Conservation (phyloP, 495 filamentous ascomycete genomes). For the Podospora australis region DNA sequence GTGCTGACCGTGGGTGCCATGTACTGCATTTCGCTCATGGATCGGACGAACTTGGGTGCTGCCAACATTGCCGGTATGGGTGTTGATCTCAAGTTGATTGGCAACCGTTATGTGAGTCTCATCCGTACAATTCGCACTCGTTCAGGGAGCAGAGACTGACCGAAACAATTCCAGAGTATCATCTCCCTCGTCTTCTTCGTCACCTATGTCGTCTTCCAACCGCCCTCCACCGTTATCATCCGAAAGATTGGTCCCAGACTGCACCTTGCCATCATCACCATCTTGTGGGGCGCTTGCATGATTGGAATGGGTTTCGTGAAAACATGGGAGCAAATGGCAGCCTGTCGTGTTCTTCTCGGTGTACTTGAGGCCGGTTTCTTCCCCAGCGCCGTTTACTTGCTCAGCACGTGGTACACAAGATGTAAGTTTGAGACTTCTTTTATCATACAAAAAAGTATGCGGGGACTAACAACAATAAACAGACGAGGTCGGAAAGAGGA, state of each 20-base stretch:
- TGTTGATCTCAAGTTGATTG: slow-evolving; percentile 43
- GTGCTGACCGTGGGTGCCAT: slow-evolving; percentile 58
- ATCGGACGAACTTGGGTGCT: slow-evolving; percentile 59
- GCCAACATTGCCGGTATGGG: slow-evolving; percentile 59
- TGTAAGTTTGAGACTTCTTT: slow-evolving; percentile 26
- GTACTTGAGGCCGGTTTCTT: slow-evolving; percentile 63
- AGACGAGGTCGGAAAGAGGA: slow-evolving; percentile 59
- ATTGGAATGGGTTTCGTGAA: slow-evolving; percentile 58
- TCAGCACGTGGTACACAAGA: slow-evolving; percentile 59
- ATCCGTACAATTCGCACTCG: neutral
- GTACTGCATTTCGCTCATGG: slow-evolving; percentile 62
- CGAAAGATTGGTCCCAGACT: slow-evolving; percentile 55
- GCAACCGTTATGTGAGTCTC: slow-evolving; percentile 30
- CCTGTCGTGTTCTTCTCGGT: slow-evolving; percentile 52
- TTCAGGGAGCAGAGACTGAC: neutral
- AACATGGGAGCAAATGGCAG: slow-evolving; percentile 45
- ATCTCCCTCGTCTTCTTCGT: slow-evolving; percentile 61
- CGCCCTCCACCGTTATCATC: slow-evolving; percentile 49
- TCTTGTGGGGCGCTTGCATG: slow-evolving; percentile 45
- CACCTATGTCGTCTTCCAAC: slow-evolving; percentile 58
- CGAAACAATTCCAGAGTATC: slow-evolving; percentile 38
- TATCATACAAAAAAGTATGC: neutral
- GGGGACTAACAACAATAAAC: neutral
- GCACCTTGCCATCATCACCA: slow-evolving; percentile 48
- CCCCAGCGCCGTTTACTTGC: slow-evolving; percentile 55